Base-by-base conservation (phyloP, 495 filamentous ascomycete species). In the Usnea hakonensis region DNA sequence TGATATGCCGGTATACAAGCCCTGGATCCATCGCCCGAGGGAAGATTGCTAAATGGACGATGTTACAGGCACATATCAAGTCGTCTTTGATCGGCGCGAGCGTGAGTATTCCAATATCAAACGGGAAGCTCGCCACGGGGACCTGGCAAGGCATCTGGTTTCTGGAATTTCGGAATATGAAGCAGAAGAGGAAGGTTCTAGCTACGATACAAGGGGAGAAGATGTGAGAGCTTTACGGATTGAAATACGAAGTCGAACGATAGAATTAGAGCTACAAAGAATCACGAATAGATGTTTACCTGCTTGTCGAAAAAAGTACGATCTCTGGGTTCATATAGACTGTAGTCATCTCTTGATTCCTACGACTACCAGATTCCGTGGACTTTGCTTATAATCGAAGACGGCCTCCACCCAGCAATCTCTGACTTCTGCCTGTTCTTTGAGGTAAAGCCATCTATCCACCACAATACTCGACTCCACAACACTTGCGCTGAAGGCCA, bases 171-270 rank as follows among this genome's bases (percentile, higher is more conserved):
- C 78, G 94, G 62, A 82, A 82, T 4, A 76, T 77, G 57, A 89
- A 81, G 65, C 92, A 97, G 74, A 77, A 80, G 43, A 78, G 94
- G 65, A 88, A 81, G 70, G 82, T 98, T 30, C 86, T 98, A 38
- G 94, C 94, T 53, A 98, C 94, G 9, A 91, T 98, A 54, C 90
- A 97, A 74, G 94, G 94, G 5, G 88, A 96, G 77, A 92, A 91
- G 80, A 78, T 77, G 36, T 64, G 50, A 65, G 38, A 63, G 23
- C 54, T 64, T 11, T 5, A 5, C n/a, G 21, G 53, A 32, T 35
- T 58, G 37, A 40, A 43, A 36, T 19, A 1, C 37, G n/a, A 32
- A 37, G 14, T 17, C 37, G 1, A 23, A 35, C 50, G 1, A 19
- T n/a, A 52, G 40, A 28, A 38, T 13, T 0, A 48, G 17, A 40